Conservation (phyloP, 768 basidiomycete genomes). For the Amanita exitialis region DNA sequence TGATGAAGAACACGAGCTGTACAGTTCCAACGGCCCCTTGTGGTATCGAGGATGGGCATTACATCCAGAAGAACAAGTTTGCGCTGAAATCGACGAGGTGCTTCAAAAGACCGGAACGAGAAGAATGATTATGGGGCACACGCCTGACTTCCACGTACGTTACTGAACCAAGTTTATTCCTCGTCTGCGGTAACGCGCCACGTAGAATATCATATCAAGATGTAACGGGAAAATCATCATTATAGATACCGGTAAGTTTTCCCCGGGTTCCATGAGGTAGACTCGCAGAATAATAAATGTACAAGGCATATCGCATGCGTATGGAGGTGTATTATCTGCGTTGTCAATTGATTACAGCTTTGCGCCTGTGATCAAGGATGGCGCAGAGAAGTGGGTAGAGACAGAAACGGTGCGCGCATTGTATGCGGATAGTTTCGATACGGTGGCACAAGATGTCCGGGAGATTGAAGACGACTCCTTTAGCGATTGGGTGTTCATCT, state of each 20-base stretch:
- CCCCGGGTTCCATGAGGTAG: no score
- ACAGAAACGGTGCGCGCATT: slow-evolving; percentile 58
- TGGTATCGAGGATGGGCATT: slow-evolving; percentile 96
- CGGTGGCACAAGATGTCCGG: slow-evolving; percentile 38
- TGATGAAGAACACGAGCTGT: slow-evolving; percentile 58
- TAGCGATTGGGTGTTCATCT: background rate
- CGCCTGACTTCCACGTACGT: slow-evolving; percentile 70
- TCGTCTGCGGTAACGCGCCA: background rate
- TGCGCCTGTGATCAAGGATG: slow-evolving; percentile 39
- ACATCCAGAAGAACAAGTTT: slow-evolving; percentile 58
- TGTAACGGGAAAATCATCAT: slow-evolving; percentile 92
- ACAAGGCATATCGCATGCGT: slow-evolving; percentile 87
- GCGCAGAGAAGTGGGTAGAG: slow-evolving; percentile 42
- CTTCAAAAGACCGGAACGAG: slow-evolving; percentile 69
- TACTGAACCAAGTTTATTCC: background rate
- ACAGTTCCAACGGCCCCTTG: slow-evolving; percentile 70
- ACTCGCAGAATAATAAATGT: background rate
- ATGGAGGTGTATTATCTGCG: slow-evolving; percentile 87
- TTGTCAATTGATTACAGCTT: slow-evolving; percentile 81
- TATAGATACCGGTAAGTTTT: slow-evolving; percentile 74
- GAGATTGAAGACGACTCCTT: slow-evolving; percentile 33
- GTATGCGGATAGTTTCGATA: slow-evolving; percentile 42
- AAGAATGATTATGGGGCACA: slow-evolving; percentile 94
- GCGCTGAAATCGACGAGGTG: slow-evolving; percentile 62
- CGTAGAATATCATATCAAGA: slow-evolving; percentile 67